Conservation (phyloP, 331 rosid genomes). For the Acacia pycnantha region DNA sequence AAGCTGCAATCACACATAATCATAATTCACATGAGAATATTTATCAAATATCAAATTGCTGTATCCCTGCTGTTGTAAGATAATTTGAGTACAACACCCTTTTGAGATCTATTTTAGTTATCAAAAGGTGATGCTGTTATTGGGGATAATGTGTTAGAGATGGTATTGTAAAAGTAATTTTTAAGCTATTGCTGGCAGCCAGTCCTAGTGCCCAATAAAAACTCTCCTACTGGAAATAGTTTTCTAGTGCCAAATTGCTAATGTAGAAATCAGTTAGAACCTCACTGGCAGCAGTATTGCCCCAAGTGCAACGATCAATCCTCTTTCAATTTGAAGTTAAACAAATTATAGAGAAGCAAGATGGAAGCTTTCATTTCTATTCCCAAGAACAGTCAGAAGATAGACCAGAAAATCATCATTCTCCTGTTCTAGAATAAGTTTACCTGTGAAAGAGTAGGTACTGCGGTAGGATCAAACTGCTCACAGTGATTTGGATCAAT, state of each 20-base stretch:
- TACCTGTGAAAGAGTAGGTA: slow-evolving; percentile 81
- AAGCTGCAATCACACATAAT: slow-evolving; percentile 48
- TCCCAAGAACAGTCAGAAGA: neutral
- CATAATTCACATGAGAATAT: slow-evolving; percentile 11
- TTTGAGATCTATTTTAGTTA: neutral
- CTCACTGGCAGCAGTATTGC: neutral
- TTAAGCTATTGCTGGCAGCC: neutral
- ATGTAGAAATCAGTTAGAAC: neutral
- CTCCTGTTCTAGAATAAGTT: slow-evolving; percentile 6
- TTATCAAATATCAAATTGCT: slow-evolving; percentile 1
- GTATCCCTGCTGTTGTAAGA: neutral
- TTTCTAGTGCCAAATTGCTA: neutral
- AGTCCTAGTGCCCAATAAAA: neutral
- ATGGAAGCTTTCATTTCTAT: neutral
- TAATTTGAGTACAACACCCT: neutral
- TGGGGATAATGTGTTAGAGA: neutral
- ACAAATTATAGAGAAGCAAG: neutral
- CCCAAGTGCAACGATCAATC: neutral
- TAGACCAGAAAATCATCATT: slow-evolving; percentile 17
- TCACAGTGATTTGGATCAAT: slow-evolving; percentile 83
- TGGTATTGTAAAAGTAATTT: neutral
- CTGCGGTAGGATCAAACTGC: slow-evolving; percentile 82
- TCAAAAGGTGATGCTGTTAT: neutral
- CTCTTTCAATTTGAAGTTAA: neutral
- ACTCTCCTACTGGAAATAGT: neutral